Percentiles rank a stretch among this genome's conserved stretches.
Conservation (phyloP, 257 asterid species). For the Thymus mandschuricus region DNA sequence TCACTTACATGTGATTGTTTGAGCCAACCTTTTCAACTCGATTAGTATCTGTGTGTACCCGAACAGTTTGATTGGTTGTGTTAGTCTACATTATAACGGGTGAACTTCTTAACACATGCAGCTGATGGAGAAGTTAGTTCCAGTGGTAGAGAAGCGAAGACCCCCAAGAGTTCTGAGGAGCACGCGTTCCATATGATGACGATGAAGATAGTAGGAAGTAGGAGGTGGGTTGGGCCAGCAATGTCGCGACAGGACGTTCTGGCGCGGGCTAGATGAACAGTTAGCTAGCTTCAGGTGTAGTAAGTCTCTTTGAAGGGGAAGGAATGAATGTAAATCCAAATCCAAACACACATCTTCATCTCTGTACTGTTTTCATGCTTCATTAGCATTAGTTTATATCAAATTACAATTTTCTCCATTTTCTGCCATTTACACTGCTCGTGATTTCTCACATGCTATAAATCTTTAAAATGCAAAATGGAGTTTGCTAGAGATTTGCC, state of each 20-base stretch:
- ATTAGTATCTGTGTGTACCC: no score
- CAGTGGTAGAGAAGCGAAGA: constrained; percentile 58
- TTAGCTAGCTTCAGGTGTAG: constrained; percentile 26
- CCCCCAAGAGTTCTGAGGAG: constrained; percentile 62
- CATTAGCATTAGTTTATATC: background rate
- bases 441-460: no score
- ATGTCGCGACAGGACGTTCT: constrained; percentile 38
- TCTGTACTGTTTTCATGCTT: constrained; percentile 3
- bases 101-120: constrained; percentile 32
- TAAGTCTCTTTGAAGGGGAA: constrained; percentile 23
- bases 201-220: constrained; percentile 28
- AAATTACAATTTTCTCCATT: constrained; percentile 7
- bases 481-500: no score
- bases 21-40: no score
- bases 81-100: background rate
- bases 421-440: background rate
- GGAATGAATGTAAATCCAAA: constrained; percentile 17
- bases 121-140: constrained; percentile 78
- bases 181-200: constrained; percentile 42
- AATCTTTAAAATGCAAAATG: no score
- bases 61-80: background rate
- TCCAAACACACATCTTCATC: constrained; percentile 11
- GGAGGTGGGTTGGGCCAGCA: constrained; percentile 31
- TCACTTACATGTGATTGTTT: no score
- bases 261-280: constrained; percentile 26